Conservation (phyloP, 352 stramenopile genomes). For the Phytophthora tubulina region DNA sequence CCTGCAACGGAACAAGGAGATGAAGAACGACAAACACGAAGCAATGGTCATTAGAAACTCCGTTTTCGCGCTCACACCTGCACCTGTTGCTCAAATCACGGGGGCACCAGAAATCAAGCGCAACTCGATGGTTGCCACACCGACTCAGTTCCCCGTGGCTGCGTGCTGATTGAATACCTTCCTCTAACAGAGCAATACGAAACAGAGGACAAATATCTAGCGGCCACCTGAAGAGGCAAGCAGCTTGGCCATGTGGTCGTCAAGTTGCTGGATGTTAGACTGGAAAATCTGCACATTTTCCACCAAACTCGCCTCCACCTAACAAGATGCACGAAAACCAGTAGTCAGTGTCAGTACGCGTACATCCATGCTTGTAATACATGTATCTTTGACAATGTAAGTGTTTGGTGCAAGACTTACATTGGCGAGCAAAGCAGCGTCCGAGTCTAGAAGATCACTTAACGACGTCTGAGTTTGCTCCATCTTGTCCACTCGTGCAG, state of each 20-base stretch:
- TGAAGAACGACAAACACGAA: constrained; percentile 28
- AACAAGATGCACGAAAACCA: constrained; percentile 3
- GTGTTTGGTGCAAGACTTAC: constrained; percentile 46
- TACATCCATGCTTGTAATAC: constrained; percentile 8
- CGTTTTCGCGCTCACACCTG: constrained; percentile 46
- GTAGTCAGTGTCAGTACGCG: constrained; percentile 13
- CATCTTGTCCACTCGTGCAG: constrained; percentile 63
- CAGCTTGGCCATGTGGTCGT: constrained; percentile 73
- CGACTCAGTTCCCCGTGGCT: constrained; percentile 23
- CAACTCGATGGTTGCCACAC: constrained; percentile 39
- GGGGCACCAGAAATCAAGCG: constrained; percentile 47
- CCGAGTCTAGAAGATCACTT: constrained; percentile 66
- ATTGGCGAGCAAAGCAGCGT: constrained; percentile 71
- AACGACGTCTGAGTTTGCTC: constrained; percentile 70
- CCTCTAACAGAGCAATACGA: constrained; percentile 30
- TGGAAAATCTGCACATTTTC: constrained; percentile 85
- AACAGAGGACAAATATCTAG: constrained; percentile 25
- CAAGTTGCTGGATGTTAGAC: constrained; percentile 77
- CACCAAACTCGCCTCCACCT: constrained; percentile 83
- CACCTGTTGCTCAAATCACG: constrained; percentile 43
- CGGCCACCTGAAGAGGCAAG: constrained; percentile 35
- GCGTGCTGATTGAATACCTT: constrained; percentile 27
- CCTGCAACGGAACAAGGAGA: constrained; percentile 39
- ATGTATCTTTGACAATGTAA: neutral
- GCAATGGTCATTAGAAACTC: constrained; percentile 50